These are phyloP conservation scores for Leucoagaricus sp. DNA, from an alignment of 1,284 basidiomycete genomes.

Conservation along the genomic window DNA sequence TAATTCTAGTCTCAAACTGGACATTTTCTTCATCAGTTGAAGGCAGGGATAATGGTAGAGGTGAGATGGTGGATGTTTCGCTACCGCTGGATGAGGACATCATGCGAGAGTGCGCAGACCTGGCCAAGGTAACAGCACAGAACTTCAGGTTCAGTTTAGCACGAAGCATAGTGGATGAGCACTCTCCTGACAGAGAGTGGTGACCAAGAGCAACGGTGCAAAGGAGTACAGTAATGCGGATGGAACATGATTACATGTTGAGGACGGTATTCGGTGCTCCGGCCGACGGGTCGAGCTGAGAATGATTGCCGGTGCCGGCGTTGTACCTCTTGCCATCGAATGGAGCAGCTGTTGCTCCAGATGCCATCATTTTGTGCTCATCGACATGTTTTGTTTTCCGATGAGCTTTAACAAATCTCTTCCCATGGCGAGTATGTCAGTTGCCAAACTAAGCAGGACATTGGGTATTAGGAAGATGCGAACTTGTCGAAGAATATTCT, in stretches of 20 bases:
- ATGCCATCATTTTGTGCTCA: too few relatives aligned
- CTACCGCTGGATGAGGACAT: conserved; percentile 9
- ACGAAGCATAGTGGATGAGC: conserved; percentile 7
- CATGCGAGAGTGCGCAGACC: conserved; percentile 3
- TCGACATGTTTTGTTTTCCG: too few relatives aligned
- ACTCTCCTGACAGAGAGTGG: not conserved
- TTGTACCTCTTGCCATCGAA: not conserved
- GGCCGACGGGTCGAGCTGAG: conserved; percentile 1
- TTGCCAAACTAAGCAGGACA: too few relatives aligned
- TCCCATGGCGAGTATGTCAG: too few relatives aligned
- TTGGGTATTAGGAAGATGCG: too few relatives aligned
- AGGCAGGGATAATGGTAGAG: conserved; percentile 66
- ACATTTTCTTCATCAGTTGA: conserved; percentile 63
- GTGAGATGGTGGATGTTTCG: conserved; percentile 20
- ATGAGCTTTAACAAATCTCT: too few relatives aligned
- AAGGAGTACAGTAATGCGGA: not conserved
- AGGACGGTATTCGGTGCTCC: not conserved
- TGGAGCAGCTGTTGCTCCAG: too few relatives aligned
- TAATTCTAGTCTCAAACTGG: conserved; percentile 65
- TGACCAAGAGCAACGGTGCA: not conserved
- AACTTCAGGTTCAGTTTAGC: conserved; percentile 3
- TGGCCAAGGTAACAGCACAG: not conserved
- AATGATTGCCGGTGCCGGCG: conserved; percentile 12
- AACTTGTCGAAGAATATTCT: too few relatives aligned
- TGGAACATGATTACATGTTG: not conserved